Conservation (phyloP, 306 rosid species). For the Ormosia emarginata region DNA sequence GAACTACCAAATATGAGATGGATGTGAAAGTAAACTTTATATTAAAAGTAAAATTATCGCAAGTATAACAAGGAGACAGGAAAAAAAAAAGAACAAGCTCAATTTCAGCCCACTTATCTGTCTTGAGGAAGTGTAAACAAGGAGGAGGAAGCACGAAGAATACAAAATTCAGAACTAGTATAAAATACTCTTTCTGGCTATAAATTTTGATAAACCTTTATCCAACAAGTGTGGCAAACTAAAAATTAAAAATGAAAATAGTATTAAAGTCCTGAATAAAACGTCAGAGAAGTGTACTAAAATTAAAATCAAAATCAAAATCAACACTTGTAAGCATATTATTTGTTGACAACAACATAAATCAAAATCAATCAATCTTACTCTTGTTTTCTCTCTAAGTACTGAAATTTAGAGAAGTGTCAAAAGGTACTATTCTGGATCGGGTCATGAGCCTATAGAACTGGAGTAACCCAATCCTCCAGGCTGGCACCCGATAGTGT, state of each 20-base stretch:
- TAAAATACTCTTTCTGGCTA: neutral
- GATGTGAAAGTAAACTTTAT: neutral
- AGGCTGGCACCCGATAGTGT: too few species aligned
- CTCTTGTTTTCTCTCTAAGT: too few species aligned
- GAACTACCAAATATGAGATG: constrained; percentile 4
- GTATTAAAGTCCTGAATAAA: neutral
- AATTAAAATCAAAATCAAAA: too few species aligned
- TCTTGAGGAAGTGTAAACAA: constrained; percentile 57
- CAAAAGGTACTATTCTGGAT: too few species aligned
- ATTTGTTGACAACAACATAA: too few species aligned
- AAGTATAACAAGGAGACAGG: constrained; percentile 10
- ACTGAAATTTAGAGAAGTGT: too few species aligned
- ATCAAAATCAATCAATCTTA: too few species aligned
- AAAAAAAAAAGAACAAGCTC: constrained; percentile 36
- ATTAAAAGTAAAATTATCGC: neutral
- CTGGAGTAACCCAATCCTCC: too few species aligned
- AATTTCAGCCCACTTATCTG: constrained; percentile 98
- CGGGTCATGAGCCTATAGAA: too few species aligned
- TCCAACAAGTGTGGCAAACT: neutral
- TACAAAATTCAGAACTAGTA: constrained; percentile 18
- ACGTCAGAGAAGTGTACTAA: neutral
- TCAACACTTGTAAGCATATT: too few species aligned
- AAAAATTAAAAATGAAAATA: neutral
- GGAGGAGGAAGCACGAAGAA: constrained; percentile 12
- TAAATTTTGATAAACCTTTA: neutral